Percentiles rank a stretch among this genome's conserved stretches.
These are phyloP conservation scores for Penicillium paxilli DNA, from an alignment of 495 filamentous ascomycete species.

Conservation along the genomic window DNA sequence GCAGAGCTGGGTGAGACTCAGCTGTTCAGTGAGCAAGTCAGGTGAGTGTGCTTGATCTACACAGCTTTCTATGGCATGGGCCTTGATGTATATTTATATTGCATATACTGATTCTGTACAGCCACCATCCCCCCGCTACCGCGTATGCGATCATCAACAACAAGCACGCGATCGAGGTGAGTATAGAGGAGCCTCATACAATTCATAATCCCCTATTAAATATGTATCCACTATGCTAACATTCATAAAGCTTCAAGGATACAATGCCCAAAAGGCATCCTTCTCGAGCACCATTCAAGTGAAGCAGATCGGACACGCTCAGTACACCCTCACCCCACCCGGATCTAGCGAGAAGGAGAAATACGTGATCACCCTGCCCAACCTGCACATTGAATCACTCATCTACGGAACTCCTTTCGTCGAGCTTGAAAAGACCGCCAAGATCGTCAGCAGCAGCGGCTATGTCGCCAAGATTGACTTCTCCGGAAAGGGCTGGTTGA, in stretches of 20 bases:
- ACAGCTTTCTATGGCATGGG: too few relatives aligned
- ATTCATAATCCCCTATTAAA: not conserved
- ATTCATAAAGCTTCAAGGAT: constrained; percentile 87
- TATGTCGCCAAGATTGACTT: constrained; percentile 94
- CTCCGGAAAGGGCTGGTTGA: constrained; percentile 88
- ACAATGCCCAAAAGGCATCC: constrained; percentile 96
- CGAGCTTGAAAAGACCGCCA: constrained; percentile 79
- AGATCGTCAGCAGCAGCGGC: constrained; percentile 82
- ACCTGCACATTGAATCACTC: constrained; percentile 90
- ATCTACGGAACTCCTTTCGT: constrained; percentile 90
- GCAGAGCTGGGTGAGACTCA: constrained; percentile 65
- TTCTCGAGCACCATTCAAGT: constrained; percentile 92
- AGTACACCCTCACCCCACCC: constrained; percentile 69
- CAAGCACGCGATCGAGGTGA: constrained; percentile 71
- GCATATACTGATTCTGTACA: constrained; percentile 35
- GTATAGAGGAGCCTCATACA: too few relatives aligned
- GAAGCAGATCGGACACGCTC: constrained; percentile 94
- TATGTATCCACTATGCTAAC: too few relatives aligned
- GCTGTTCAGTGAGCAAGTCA: constrained; percentile 79
- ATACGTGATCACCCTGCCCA: constrained; percentile 90
- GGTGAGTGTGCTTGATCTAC: too few relatives aligned
- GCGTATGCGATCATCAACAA: constrained; percentile 90
- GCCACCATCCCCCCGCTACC: constrained; percentile 96
- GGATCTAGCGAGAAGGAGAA: constrained; percentile 59
- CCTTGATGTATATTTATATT: not conserved